phyloP scores from a whole-genome alignment of 1,139 yeast genomes.

The Wickerhamiella infanticola region DNA sequence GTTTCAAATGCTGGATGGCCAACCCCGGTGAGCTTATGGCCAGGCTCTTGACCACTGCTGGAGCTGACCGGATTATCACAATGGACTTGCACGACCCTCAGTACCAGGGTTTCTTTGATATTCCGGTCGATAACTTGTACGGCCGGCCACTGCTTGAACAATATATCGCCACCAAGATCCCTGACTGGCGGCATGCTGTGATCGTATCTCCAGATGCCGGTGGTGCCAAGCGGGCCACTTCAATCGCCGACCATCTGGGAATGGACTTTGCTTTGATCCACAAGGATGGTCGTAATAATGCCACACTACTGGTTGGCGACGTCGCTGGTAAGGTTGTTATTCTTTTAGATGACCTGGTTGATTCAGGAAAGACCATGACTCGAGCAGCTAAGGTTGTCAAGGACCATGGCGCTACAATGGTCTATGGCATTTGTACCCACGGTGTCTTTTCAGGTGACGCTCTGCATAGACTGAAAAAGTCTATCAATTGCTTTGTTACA shows the following conservation, averaged over 20 bases:
- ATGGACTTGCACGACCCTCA: constrained; percentile 97
- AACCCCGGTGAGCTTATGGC: constrained; percentile 92
- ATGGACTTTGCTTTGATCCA: constrained; percentile 90
- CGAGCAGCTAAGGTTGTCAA: constrained; percentile 83
- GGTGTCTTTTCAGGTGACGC: constrained; percentile 93
- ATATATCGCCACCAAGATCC: constrained; percentile 58
- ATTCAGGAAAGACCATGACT: constrained; percentile 82
- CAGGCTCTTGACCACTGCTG: constrained; percentile 74
- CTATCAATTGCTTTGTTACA: constrained; percentile 73
- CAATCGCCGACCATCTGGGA: constrained; percentile 79
- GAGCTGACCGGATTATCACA: constrained; percentile 91
- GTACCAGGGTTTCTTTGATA: constrained; percentile 84
- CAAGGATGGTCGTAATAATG: constrained; percentile 60
- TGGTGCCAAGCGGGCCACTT: constrained; percentile 92
- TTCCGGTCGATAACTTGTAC: constrained; percentile 83
- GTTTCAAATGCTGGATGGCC: constrained; percentile 89
- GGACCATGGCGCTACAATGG: constrained; percentile 81
- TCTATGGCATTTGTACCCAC: constrained; percentile 82
- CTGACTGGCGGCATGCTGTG: constrained; percentile 62
- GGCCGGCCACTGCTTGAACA: constrained; percentile 73
- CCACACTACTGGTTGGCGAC: constrained; percentile 89
- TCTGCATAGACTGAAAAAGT: constrained; percentile 46
- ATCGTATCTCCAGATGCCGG: constrained; percentile 95
- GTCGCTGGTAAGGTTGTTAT: constrained; percentile 74
- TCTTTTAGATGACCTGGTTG: constrained; percentile 82